A percentile compares a stretch with the other conserved stretches of the same genome.
Conservation (phyloP, 23 red algal genomes). For the Agarophyton chilense region DNA sequence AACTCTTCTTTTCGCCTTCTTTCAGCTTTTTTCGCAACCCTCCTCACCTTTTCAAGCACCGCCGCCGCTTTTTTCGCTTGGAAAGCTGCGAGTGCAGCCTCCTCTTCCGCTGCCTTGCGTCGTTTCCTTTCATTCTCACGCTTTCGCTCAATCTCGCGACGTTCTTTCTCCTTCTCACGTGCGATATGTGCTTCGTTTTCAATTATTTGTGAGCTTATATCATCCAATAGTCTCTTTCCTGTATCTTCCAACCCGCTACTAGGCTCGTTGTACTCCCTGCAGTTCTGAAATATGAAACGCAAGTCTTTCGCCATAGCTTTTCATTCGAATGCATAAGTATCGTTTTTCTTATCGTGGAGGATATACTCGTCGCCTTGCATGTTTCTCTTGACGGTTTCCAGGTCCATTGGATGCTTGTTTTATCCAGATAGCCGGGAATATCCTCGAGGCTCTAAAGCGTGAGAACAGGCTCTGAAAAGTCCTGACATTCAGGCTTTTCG, state of each 20-base stretch:
- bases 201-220: slow-evolving; percentile 1
- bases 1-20: slow-evolving; percentile 28
- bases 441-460: slow-evolving; percentile 79
- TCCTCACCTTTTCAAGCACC: slow-evolving; percentile 29
- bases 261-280: slow-evolving; percentile 88
- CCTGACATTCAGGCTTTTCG: too few relatives aligned
- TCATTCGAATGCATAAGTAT: slow-evolving; percentile 55
- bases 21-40: slow-evolving; percentile 32
- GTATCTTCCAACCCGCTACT: slow-evolving; percentile 65
- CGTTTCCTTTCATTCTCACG: slow-evolving; percentile 30
- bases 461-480: slow-evolving; percentile 86
- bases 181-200: slow-evolving; percentile 7
- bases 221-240: slow-evolving; percentile 49
- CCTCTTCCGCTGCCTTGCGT: slow-evolving; percentile 53
- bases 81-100: slow-evolving; percentile 21
- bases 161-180: slow-evolving; percentile 44
- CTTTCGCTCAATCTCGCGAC: slow-evolving; percentile 19
- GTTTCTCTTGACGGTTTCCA: slow-evolving; percentile 80
- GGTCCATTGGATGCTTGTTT: slow-evolving; percentile 85
- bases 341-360: slow-evolving; percentile 11
- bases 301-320: slow-evolving; percentile 65
- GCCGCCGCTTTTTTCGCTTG: slow-evolving; percentile 25
- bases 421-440: slow-evolving; percentile 81
- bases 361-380: slow-evolving; percentile 68
- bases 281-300: slow-evolving; percentile 79